Evolutionary conservation across 139 green algal species (phyloP).

Genomic region (Chlorella ohadii): DNA sequence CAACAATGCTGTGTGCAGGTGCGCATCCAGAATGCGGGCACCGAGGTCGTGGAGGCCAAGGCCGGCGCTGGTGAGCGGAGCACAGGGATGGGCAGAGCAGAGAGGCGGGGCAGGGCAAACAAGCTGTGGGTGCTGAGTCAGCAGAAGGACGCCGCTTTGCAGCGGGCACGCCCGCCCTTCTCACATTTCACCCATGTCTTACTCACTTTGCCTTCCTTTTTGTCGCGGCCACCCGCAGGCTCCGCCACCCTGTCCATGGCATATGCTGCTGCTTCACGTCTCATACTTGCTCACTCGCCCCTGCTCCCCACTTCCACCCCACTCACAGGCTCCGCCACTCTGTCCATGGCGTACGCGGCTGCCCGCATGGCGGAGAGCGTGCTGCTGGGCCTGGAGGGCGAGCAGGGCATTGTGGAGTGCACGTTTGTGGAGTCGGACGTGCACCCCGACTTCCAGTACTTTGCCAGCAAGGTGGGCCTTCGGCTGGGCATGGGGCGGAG

Average conservation of each 20-base stretch:
- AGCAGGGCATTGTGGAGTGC: slow-evolving; percentile 76
- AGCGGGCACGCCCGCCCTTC: too few species aligned
- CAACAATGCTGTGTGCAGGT: slow-evolving; percentile 5
- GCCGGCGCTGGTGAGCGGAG: slow-evolving; percentile 60
- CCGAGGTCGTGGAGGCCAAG: slow-evolving; percentile 93
- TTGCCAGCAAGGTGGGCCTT: slow-evolving; percentile 69
- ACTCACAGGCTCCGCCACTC: slow-evolving; percentile 72
- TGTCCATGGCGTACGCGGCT: slow-evolving; percentile 93
- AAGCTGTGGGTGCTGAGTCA: too few species aligned
- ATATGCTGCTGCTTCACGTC: slow-evolving; percentile 80
- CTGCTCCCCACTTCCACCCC: too few species aligned
- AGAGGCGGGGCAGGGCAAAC: too few species aligned
- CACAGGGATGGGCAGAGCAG: too few species aligned
- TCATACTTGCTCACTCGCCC: too few species aligned
- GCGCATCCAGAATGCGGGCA: slow-evolving; percentile 89
- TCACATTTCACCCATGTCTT: too few species aligned
- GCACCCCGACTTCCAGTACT: slow-evolving; percentile 68
- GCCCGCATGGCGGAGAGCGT: slow-evolving; percentile 84
- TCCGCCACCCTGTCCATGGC: slow-evolving; percentile 93
- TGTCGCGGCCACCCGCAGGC: slow-evolving; percentile 35
- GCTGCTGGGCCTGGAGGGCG: slow-evolving; percentile 81
- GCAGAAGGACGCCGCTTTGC: too few species aligned
- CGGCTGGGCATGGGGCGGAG: background rate
- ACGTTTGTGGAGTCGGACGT: slow-evolving; percentile 70
- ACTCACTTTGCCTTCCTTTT: too few species aligned